These are phyloP conservation scores for Platanthera guangdongensis DNA, from an alignment of 106 monocot genomes.

Conservation along the genomic window DNA sequence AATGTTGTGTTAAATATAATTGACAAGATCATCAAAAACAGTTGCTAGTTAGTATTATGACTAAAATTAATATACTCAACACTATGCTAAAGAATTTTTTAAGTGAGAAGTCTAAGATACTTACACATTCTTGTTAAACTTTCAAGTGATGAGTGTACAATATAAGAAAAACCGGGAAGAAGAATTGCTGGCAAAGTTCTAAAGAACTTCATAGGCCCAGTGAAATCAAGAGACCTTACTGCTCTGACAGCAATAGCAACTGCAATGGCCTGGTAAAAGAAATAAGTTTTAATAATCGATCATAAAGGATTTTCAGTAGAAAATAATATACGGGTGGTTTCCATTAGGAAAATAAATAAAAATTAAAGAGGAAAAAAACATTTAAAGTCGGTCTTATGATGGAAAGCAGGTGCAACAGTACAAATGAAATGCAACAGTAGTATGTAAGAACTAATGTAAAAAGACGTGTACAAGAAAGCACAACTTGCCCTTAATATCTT, in stretches of 20 bases:
- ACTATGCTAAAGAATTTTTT: too few relatives aligned
- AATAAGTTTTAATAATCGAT: slow-evolving; percentile 1
- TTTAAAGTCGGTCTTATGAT: not conserved
- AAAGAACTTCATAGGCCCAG: slow-evolving; percentile 50
- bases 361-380: not conserved
- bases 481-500: not conserved
- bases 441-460: not conserved
- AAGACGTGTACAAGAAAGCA: not conserved
- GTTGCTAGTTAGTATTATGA: not conserved
- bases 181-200: slow-evolving; percentile 52
- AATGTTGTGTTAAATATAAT: too few relatives aligned
- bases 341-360: not conserved
- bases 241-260: slow-evolving; percentile 44
- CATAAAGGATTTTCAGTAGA: not conserved
- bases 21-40: too few relatives aligned
- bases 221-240: slow-evolving; percentile 37
- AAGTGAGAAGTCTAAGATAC: slow-evolving; percentile 18
- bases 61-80: not conserved
- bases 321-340: not conserved
- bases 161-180: slow-evolving; percentile 43
- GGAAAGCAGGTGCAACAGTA: not conserved
- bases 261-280: slow-evolving; percentile 39
- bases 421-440: not conserved
- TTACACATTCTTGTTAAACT: slow-evolving; percentile 65
- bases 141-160: slow-evolving; percentile 35